Conservation (phyloP, 257 asterid species). For the Penstemon barbatus region DNA sequence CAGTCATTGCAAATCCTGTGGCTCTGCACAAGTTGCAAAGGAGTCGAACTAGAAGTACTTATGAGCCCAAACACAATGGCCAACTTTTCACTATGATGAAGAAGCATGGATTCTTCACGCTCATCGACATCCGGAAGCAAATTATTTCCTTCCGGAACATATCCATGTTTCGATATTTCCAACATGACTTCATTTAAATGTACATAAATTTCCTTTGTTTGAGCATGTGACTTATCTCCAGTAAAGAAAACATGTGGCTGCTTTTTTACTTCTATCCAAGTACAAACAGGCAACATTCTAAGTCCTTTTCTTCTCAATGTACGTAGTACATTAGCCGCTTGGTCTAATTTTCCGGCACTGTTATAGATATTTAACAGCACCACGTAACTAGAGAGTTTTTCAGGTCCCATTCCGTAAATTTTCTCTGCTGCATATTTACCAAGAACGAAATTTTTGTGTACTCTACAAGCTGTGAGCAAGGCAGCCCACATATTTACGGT, state of each 20-base stretch:
- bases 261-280: conserved; percentile 80
- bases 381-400: conserved; percentile 70
- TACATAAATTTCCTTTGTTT: conserved; percentile 52
- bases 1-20: conserved; percentile 83
- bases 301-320: conserved; percentile 68
- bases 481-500: conserved; percentile 90
- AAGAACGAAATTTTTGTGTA: conserved; percentile 70
- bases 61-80: conserved; percentile 79
- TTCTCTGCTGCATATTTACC: conserved; percentile 89
- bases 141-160: conserved; percentile 41
- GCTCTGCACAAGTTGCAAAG: conserved; percentile 79
- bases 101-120: conserved; percentile 43
- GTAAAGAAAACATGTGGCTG: conserved; percentile 57
- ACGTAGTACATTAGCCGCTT: conserved; percentile 72
- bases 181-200: conserved; percentile 47
- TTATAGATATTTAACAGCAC: conserved; percentile 75
- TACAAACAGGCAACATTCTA: conserved; percentile 68
- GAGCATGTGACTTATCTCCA: conserved; percentile 63
- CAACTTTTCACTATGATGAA: conserved; percentile 78
- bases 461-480: conserved; percentile 85
- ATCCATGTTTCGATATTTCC: conserved; percentile 49
- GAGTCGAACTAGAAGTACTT: conserved; percentile 58
- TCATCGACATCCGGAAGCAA: conserved; percentile 91
- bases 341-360: conserved; percentile 55
- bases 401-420: conserved; percentile 81